Conservation (phyloP, 148 eudicot species). For the Cornus florida region DNA sequence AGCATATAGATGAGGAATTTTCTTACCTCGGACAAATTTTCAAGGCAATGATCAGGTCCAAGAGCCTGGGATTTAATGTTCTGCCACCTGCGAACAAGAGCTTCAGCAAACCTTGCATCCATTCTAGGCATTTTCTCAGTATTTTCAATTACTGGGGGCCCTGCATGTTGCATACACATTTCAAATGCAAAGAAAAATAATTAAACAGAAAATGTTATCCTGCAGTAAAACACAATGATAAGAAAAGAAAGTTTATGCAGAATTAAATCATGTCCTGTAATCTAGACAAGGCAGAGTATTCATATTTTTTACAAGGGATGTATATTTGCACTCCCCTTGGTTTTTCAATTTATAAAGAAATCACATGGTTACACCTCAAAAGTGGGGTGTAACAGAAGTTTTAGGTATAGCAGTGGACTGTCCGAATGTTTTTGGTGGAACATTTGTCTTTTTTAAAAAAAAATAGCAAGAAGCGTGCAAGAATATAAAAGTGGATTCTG, state of each 20-base stretch:
- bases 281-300: background rate
- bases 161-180: conserved; percentile 25
- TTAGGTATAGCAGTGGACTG: no score
- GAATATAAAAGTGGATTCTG: no score
- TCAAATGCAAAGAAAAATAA: background rate
- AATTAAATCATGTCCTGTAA: background rate
- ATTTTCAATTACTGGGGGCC: conserved; percentile 36
- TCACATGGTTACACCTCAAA: background rate
- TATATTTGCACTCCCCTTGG: background rate
- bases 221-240: background rate
- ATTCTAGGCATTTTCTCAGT: conserved; percentile 61
- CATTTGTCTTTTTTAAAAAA: no score
- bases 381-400: no score
- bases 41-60: conserved; percentile 77
- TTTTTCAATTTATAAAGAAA: background rate
- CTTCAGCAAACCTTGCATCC: conserved; percentile 92
- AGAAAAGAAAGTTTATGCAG: background rate
- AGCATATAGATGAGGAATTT: background rate
- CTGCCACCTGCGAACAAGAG: conserved; percentile 84
- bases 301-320: no score
- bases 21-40: conserved; percentile 77
- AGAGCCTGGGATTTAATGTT: conserved; percentile 78
- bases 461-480: no score
- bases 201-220: background rate
- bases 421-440: no score